Conservation (phyloP, 2,329 filamentous ascomycete species). For the Hawksworthiomyces lignivorus region DNA sequence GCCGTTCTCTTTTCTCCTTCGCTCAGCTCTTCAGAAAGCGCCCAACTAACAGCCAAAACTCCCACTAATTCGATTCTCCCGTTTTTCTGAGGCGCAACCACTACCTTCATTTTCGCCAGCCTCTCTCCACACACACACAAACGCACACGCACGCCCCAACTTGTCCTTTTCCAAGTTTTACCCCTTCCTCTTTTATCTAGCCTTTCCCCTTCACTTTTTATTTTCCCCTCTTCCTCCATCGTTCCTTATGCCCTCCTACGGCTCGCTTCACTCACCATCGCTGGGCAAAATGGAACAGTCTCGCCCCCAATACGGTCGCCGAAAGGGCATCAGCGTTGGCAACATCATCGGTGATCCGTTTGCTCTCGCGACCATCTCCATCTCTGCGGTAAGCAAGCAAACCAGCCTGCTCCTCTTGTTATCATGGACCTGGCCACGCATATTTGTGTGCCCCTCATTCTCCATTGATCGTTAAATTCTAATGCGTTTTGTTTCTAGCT, state of each 20-base stretch:
- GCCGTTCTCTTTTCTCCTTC: neutral
- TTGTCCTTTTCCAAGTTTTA: neutral
- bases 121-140: too few species aligned
- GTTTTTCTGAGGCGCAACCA: too few species aligned
- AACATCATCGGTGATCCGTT: conserved; percentile 97
- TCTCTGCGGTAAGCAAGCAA: conserved; percentile 62
- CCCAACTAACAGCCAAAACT: too few species aligned
- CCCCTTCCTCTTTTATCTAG: neutral
- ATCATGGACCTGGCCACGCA: too few species aligned
- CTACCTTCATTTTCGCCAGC: too few species aligned
- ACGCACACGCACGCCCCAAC: too few species aligned
- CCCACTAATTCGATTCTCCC: too few species aligned
- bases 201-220: neutral
- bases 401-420: too few species aligned
- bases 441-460: neutral
- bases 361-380: conserved; percentile 87
- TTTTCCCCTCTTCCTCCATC: conserved; percentile 4
- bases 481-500: conserved; percentile 48
- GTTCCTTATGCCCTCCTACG: conserved; percentile 66
- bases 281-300: conserved; percentile 73
- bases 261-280: conserved; percentile 64
- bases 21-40: too few species aligned
- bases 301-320: conserved; percentile 46
- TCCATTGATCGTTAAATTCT: neutral
- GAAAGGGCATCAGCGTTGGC: conserved; percentile 62